Base-by-base conservation (phyloP, 169 alveolate species). In the Plasmodium ovale region DNA sequence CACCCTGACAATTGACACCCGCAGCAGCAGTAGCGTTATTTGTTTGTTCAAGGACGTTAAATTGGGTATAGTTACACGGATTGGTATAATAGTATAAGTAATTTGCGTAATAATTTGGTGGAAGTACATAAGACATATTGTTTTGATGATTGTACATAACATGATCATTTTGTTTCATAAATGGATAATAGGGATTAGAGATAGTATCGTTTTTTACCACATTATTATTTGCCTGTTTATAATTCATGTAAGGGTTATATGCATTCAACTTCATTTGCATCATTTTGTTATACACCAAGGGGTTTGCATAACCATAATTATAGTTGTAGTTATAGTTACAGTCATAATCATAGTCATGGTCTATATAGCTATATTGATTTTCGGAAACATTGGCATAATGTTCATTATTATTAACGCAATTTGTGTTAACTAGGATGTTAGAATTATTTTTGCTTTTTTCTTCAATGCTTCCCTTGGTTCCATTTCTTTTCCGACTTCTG, bases 31-130 rank as follows among this genome's bases (percentile, higher is more conserved):
- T 31, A 14, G 58, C 62, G 51, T 49, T 64, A 21, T 59, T 59
- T 51, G 49, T 53, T 51, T 82, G 64, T 23, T 65, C 74, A n/a
- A 33, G 14, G 42, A 56, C 35, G 2, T 59, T 51, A 65, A 25
- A 51, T 9, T 47, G 84, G n/a, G 42, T 33, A 64, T 82, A 82
- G 29, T 44, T 67, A 53, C 42, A 82, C 1, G 84, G 72, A 33
- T 65, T 54, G 29, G 82, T 35, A 16, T 82, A 82, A 82, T 64
- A 65, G 35, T 82, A 82, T 31, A 82, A 82, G 53, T 53, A 65
- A 65, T 65, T 65, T 6, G 72, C 62, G 53, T 82, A 82, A 82
- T 82, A 82, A 82, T 82, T 82, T 23, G 72, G 69, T 16, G 90
- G 54, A 54, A 21, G 31, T 37, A 65, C 54, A 82, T 65, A 70